These are phyloP conservation scores for Pythium aristosporum DNA, from an alignment of 352 stramenopile species.

Conservation along the genomic window DNA sequence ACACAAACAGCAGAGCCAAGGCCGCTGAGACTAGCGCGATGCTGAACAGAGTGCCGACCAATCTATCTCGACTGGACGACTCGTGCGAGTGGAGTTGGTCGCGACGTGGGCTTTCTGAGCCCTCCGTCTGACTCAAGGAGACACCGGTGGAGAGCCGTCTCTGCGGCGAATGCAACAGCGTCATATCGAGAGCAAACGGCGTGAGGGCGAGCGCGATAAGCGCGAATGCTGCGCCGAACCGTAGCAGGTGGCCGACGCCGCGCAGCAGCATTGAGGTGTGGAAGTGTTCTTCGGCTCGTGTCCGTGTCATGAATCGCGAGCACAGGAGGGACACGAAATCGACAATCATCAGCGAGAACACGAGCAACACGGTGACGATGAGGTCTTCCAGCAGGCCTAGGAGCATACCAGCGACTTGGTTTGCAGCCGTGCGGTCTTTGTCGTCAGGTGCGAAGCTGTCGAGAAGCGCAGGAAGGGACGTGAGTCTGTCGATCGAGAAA, in stretches of 20 bases:
- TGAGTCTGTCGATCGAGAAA: constrained; percentile 35
- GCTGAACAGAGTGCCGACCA: constrained; percentile 1
- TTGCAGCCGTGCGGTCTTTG: constrained; percentile 22
- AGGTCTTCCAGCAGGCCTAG: constrained; percentile 49
- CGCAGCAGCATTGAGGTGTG: constrained; percentile 11
- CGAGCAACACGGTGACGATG: constrained; percentile 33
- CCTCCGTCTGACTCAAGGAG: constrained; percentile 11
- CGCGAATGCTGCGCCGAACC: constrained; percentile 33
- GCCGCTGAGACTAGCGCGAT: constrained; percentile 27
- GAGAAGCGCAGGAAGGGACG: constrained; percentile 30
- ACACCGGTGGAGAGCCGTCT: constrained; percentile 50
- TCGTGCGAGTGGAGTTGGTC: background rate
- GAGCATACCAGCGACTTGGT: constrained; percentile 21
- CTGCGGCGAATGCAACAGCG: constrained; percentile 36
- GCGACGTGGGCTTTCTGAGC: background rate
- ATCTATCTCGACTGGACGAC: background rate
- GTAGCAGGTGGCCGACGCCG: background rate
- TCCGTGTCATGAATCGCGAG: background rate
- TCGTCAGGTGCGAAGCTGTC: constrained; percentile 26
- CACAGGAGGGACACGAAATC: constrained; percentile 1
- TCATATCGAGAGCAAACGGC: constrained; percentile 35
- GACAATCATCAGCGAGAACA: constrained; percentile 22
- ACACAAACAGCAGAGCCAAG: constrained; percentile 12
- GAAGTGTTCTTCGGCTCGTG: constrained; percentile 5
- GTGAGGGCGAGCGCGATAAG: constrained; percentile 30